phyloP scores from a whole-genome alignment of 2,329 filamentous ascomycete genomes.

The Xylariaceae sp. region DNA sequence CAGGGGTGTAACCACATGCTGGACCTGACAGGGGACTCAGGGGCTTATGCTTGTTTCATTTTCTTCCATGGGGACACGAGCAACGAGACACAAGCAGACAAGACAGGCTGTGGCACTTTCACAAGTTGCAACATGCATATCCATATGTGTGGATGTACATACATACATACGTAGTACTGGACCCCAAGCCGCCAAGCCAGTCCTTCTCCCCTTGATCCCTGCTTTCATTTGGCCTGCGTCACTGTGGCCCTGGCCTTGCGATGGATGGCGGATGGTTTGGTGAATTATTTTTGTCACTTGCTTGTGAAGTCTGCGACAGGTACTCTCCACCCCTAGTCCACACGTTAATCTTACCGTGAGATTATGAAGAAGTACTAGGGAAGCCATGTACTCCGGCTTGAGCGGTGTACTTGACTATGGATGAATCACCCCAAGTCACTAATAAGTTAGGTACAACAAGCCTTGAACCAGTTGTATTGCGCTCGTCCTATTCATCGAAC shows the following conservation, averaged over 20 bases:
- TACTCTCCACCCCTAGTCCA: slow-evolving; percentile 27
- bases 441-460: slow-evolving; percentile 25
- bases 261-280: slow-evolving; percentile 13
- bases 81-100: no score
- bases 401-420: slow-evolving; percentile 37
- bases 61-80: slow-evolving; percentile 32
- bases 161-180: no score
- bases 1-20: slow-evolving; percentile 29
- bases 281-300: slow-evolving; percentile 38
- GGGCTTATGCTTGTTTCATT: slow-evolving; percentile 41
- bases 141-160: no score
- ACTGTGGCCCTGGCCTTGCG: slow-evolving; percentile 29
- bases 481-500: slow-evolving; percentile 20
- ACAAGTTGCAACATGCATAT: slow-evolving; percentile 13
- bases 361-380: slow-evolving; percentile 28
- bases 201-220: slow-evolving; percentile 24
- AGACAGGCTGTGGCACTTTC: not conserved
- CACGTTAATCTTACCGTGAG: slow-evolving; percentile 26
- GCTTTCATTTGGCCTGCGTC: slow-evolving; percentile 34
- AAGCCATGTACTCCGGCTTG: slow-evolving; percentile 28
- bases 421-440: slow-evolving; percentile 28
- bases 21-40: slow-evolving; percentile 28
- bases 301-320: slow-evolving; percentile 28
- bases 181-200: slow-evolving; percentile 16
- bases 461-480: slow-evolving; percentile 27